These are phyloP conservation scores for Mortierella polycephala DNA, from an alignment of 371 early-diverging fungal genomes.

Conservation along the genomic window DNA sequence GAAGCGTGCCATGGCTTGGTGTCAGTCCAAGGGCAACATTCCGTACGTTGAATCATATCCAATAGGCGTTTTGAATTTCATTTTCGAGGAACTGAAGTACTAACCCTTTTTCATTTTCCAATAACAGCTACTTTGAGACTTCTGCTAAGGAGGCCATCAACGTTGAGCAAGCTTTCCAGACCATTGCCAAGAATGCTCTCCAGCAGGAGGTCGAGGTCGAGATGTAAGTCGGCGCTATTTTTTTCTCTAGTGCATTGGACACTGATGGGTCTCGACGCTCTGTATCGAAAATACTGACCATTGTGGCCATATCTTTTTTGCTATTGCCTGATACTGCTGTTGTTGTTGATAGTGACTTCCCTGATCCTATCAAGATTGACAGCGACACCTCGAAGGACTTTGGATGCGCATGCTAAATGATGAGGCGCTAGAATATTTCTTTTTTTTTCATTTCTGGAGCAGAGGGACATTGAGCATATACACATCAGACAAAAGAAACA, in stretches of 20 bases:
- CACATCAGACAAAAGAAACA: not conserved
- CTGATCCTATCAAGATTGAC: conserved; percentile 92
- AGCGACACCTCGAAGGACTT: conserved; percentile 73
- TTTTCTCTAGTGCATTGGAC: conserved; percentile 4
- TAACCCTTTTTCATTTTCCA: conserved; percentile 1
- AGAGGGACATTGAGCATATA: not conserved
- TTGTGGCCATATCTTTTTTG: conserved; percentile 3
- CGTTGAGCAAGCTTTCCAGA: conserved; percentile 96
- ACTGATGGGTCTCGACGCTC: not conserved
- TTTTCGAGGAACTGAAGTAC: too few relatives aligned
- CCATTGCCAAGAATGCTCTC: conserved; percentile 94
- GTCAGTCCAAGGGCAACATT: conserved; percentile 94
- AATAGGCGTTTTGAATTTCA: not conserved
- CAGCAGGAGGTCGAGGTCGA: conserved; percentile 93
- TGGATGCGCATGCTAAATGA: conserved; percentile 70
- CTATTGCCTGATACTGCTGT: not conserved
- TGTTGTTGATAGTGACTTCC: conserved; percentile 80
- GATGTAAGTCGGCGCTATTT: conserved; percentile 61
- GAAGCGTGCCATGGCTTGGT: conserved; percentile 96
- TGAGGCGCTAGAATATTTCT: conserved; percentile 2
- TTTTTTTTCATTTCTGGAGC: not conserved
- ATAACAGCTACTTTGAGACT: conserved; percentile 88
- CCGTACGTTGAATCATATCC: conserved; percentile 65
- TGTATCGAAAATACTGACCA: not conserved
- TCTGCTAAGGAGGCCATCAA: conserved; percentile 97